Evolutionary conservation across 2,329 filamentous ascomycete species (phyloP), one percentile per base, ranked within the genome.

Genomic region (Colletotrichum scovillei): DNA sequence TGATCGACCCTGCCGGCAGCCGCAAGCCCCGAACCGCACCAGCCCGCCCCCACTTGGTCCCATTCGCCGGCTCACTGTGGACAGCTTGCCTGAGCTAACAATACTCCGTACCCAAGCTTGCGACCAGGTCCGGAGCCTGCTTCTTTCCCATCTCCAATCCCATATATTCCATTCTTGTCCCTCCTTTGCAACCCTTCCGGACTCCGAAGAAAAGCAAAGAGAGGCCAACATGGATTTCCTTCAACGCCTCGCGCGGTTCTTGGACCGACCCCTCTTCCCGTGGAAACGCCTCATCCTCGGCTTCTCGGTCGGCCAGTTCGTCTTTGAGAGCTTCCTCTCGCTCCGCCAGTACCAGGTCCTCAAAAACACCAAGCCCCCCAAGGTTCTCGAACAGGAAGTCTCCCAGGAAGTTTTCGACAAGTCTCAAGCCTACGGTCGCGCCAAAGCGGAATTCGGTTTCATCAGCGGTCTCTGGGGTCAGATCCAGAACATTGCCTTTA

Each of bases 201-300:
- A 49, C 24, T 52, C 35, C 30, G 24, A 56, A 69, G 46, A 46
- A 64, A 69, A 42, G 69, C 38, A 49, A 60, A 46, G 24, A 16
- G 8, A 24, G 52, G 65, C 53, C 55, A 73, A 55, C 49, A 75
- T 75, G 74, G 74, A 59, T 69, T 69, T 46, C 62, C 60, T 67
- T 60, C 80, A 92, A 90, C 89, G 90, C 87, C 92, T 98, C 78
- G 94, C 95, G 81, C 91, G 91, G 83, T 92, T 93, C 84, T 92
- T 98, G 79, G 97, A 99, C 87, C 92, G 94, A 80, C 95, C 96
- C 72, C 88, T 94, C 80, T 98, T 98, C 86, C 96, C 97, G 68
- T 99, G 97, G 97, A 99, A 98, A 91, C 93, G 92, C 82, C 91
- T 99, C 79, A 95, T 99, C 79, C 90, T 98, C 78, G 94, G 95